A percentile compares a stretch with the other conserved stretches of the same genome.
Conservation (phyloP, 805 yeast species). For the Candida stauntonica region DNA sequence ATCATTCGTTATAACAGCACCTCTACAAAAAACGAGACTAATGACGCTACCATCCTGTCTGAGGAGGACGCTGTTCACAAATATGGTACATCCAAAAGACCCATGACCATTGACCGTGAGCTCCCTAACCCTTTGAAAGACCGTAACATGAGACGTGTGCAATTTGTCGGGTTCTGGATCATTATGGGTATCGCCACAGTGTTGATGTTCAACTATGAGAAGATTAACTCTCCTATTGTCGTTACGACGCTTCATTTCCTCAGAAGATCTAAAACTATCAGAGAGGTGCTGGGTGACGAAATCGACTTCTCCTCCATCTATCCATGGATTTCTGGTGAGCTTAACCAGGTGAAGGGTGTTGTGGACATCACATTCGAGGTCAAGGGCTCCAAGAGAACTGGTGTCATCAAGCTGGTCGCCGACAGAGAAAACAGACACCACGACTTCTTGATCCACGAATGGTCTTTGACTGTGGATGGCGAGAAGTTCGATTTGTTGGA, state of each 20-base stretch:
- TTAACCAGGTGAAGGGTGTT: conserved; percentile 78
- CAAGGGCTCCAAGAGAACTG: conserved; percentile 59
- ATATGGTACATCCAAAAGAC: conserved; percentile 13
- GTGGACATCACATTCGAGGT: conserved; percentile 72
- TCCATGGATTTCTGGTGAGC: conserved; percentile 88
- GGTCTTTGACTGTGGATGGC: conserved; percentile 52
- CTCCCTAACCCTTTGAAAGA: conserved; percentile 76
- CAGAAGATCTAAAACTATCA: conserved; percentile 67
- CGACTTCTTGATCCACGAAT: conserved; percentile 54
- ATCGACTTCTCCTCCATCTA: conserved; percentile 67
- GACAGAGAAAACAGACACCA: conserved; percentile 55
- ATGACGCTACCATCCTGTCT: conserved; percentile 6
- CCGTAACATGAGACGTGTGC: conserved; percentile 44
- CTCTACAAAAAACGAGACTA: neutral
- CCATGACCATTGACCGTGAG: conserved; percentile 53
- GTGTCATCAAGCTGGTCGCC: conserved; percentile 63
- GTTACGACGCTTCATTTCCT: conserved; percentile 81
- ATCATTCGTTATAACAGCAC: conserved; percentile 4
- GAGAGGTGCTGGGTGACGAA: conserved; percentile 64
- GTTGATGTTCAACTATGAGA: conserved; percentile 88
- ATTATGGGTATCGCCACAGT: conserved; percentile 52
- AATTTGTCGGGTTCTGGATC: conserved; percentile 51
- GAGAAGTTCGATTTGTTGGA: conserved; percentile 43
- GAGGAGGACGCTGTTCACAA: conserved; percentile 6
- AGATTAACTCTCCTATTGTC: conserved; percentile 83